Evolutionary conservation across 2,329 filamentous ascomycete genomes (phyloP), one percentile per base, ranked within the genome.

Genomic region (Rosellinia necatrix): DNA sequence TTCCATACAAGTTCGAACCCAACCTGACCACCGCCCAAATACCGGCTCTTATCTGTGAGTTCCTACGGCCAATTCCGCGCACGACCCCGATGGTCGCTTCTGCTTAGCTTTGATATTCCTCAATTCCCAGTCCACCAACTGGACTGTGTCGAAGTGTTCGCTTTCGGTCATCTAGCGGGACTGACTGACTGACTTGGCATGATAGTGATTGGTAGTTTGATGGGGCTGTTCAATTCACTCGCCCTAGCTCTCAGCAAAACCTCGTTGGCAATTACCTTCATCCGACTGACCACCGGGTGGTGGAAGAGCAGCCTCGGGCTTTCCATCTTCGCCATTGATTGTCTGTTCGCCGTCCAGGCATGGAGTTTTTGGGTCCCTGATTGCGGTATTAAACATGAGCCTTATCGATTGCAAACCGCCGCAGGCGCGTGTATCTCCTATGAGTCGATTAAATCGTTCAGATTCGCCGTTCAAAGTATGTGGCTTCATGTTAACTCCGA

Each of bases 321-420:
- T 4, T 53, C 51, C 6, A 38, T 56, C 9, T 57, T 60, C 7
- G 19, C 58, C 21, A 60, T 63, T 6, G 19, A 53, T 32, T 19
- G 58, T n/a, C 21, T 65, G 21, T 61, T 57, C 24, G 12, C 32
- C 4, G 22, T 61, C 3, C 60, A 64, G 17, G 52, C 19, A 19
- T 63, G 49, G 49, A 58, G 34, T 21, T 61, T 52, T 42, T 65
- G 63, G 63, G 21, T 64, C 1, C 58, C 49, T 32, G 56, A 65
- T 40, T 65, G 63, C 32, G 32, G 46, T 42, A 44, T 38, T 1
- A 38, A 24, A 6, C 2, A 32, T 3, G 58, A 60, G 47, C 51
- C 51, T n/a, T 59, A 51, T 42, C 58, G 61, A 29, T n/a, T 59
- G 4, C 54, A 56, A 15, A 30, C 19, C 4, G 13, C 35, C 1